Conservation (phyloP, 768 basidiomycete species). For the Suillus subalutaceus region DNA sequence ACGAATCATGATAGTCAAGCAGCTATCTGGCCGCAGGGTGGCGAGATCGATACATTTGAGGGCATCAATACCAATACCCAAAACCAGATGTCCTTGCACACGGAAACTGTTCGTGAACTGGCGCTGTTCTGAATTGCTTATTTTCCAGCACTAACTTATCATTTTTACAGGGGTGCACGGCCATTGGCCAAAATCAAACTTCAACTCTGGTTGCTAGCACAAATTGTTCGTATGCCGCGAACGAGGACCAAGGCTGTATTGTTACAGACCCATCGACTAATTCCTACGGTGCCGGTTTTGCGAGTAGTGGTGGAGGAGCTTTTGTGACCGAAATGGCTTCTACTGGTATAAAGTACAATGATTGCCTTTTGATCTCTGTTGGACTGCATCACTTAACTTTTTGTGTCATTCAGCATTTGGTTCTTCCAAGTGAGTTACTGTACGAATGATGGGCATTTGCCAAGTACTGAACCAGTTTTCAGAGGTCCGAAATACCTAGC, state of each 20-base stretch:
- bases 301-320: conserved; percentile 67
- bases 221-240: conserved; percentile 59
- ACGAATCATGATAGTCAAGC: conserved; percentile 42
- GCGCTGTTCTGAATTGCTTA: background rate
- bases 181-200: conserved; percentile 50
- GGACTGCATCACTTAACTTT: background rate
- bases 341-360: conserved; percentile 62
- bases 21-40: conserved; percentile 62
- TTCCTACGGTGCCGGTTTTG: conserved; percentile 71
- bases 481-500: conserved; percentile 47
- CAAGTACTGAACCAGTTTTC: background rate
- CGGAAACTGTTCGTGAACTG: conserved; percentile 44
- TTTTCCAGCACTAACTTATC: background rate
- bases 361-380: background rate
- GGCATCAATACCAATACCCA: conserved; percentile 68
- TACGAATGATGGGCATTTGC: background rate
- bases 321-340: conserved; percentile 75
- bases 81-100: conserved; percentile 80
- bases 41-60: conserved; percentile 82
- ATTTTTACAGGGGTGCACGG: conserved; percentile 50
- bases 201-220: conserved; percentile 57
- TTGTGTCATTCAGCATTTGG: conserved; percentile 27
- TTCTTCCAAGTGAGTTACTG: conserved; percentile 31
- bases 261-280: conserved; percentile 53
- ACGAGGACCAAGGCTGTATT: conserved; percentile 67